Percentiles rank a stretch among this genome's conserved stretches.
These are phyloP conservation scores for Phytopythium vexans DNA, from an alignment of 352 stramenopile genomes.

Conservation along the genomic window DNA sequence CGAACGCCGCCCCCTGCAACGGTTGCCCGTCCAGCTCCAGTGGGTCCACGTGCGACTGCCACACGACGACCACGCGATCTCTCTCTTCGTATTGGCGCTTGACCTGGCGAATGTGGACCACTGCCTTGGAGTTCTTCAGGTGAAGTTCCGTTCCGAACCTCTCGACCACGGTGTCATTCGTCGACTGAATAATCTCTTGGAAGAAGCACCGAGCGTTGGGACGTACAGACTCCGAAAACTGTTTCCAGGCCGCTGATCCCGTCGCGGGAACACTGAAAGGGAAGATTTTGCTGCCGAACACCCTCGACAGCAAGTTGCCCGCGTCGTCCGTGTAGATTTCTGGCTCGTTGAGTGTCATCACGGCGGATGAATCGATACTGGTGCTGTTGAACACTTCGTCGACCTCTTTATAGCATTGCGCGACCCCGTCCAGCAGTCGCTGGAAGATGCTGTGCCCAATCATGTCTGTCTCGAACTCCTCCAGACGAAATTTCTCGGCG, in stretches of 20 bases:
- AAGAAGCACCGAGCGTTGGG: slow-evolving; percentile 4
- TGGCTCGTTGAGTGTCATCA: background rate
- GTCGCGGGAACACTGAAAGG: slow-evolving; percentile 2
- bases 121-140: background rate
- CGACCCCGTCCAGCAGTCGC: no score
- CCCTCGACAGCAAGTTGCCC: slow-evolving; percentile 1
- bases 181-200: background rate
- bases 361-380: background rate
- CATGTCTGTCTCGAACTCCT: no score
- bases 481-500: background rate
- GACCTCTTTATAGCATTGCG: background rate
- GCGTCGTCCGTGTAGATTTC: background rate
- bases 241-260: background rate
- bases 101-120: slow-evolving; percentile 30
- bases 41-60: slow-evolving; percentile 36
- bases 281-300: slow-evolving; percentile 8
- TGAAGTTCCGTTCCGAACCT: slow-evolving; percentile 1
- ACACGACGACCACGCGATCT: slow-evolving; percentile 45
- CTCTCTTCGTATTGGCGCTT: slow-evolving; percentile 38
- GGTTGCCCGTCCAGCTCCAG: slow-evolving; percentile 28
- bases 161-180: background rate
- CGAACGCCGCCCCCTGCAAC: slow-evolving; percentile 15
- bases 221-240: slow-evolving; percentile 1
- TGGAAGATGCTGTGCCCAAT: no score
- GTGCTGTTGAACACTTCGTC: slow-evolving; percentile 2